phyloP scores from a whole-genome alignment of 1,284 basidiomycete genomes.

The Wallemia hederae region DNA sequence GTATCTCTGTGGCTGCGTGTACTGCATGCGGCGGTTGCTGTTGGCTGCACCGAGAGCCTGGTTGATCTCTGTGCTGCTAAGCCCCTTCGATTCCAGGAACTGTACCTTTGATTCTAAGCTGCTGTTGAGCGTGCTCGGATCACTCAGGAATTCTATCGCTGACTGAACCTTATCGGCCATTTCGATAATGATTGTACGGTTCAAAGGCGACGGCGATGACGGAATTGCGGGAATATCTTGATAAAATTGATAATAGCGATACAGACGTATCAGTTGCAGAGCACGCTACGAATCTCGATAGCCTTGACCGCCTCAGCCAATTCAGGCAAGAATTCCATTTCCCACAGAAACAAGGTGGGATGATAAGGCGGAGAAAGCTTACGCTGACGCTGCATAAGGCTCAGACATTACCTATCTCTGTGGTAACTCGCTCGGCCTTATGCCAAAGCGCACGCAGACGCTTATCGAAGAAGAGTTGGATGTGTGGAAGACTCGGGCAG shows the following conservation, averaged over 20 bases:
- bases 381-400: not conserved
- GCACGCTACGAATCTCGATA: not conserved
- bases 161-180: not conserved
- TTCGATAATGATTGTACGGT: not conserved
- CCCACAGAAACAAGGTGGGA: not conserved
- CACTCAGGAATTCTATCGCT: not conserved
- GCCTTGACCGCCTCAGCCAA: not conserved
- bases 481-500: slow-evolving; percentile 65
- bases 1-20: slow-evolving; percentile 19
- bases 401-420: slow-evolving; percentile 39
- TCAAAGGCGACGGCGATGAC: not conserved
- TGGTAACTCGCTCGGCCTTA: slow-evolving; percentile 75
- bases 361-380: too few species aligned
- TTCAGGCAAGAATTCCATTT: not conserved
- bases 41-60: slow-evolving; percentile 37
- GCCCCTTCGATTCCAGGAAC: slow-evolving; percentile 80
- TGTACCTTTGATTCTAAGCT: slow-evolving; percentile 57
- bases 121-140: slow-evolving; percentile 23
- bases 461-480: slow-evolving; percentile 57
- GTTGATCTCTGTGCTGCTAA: slow-evolving; percentile 60
- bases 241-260: not conserved
- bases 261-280: not conserved
- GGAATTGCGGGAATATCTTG: not conserved
- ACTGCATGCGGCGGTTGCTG: slow-evolving; percentile 13
- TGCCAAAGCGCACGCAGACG: slow-evolving; percentile 39